Evolutionary conservation across 495 filamentous ascomycete species (phyloP).

Genomic region (Chaetomidium leptoderma): DNA sequence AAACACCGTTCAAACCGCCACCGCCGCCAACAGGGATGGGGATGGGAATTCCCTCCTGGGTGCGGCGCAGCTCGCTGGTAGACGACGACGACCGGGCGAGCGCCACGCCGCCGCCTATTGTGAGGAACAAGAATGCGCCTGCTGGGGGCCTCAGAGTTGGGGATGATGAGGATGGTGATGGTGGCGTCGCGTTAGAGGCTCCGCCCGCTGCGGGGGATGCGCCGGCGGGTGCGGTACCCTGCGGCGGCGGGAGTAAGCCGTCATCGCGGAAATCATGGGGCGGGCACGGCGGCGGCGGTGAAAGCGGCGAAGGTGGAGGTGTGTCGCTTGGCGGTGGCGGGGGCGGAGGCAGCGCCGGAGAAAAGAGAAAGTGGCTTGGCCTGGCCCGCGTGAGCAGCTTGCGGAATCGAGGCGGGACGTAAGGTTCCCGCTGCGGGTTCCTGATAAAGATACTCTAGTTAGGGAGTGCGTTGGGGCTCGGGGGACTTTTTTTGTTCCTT

Average conservation of each 20-base stretch:
- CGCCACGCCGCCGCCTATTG: conserved; percentile 46
- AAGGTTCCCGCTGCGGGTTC: conserved; percentile 10
- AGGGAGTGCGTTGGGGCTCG: no score
- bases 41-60: conserved; percentile 32
- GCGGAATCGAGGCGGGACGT: conserved; percentile 32
- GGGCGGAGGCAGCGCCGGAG: conserved; percentile 3
- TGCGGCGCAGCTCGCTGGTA: conserved; percentile 19
- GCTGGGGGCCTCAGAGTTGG: conserved; percentile 8
- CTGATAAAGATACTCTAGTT: no score
- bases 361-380: conserved; percentile 39
- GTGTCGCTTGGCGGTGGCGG: neutral
- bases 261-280: conserved; percentile 3
- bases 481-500: no score
- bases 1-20: conserved; percentile 31
- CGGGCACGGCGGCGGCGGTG: neutral
- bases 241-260: neutral
- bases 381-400: conserved; percentile 35
- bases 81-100: conserved; percentile 33
- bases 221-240: neutral
- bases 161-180: conserved; percentile 20
- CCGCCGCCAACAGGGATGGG: conserved; percentile 12
- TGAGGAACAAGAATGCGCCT: conserved; percentile 33
- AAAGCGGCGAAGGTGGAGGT: conserved; percentile 6
- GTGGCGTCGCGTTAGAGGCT: conserved; percentile 20
- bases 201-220: conserved; percentile 7